Evolutionary conservation across 139 green algal species (phyloP).

Genomic region (Axilococcus clingmanii): DNA sequence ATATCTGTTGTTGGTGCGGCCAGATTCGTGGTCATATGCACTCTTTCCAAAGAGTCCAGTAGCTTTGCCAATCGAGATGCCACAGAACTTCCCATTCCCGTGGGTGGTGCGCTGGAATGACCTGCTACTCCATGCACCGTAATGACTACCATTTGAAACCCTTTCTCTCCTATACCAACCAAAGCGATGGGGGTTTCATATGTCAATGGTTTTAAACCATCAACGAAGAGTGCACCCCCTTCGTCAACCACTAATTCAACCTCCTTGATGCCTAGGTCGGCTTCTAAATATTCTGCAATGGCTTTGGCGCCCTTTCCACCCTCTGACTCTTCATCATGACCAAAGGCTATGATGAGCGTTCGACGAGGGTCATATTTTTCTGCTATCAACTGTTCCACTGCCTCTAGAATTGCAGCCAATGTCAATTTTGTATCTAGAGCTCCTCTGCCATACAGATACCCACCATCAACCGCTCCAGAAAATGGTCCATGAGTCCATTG

Average conservation of each 20-base stretch:
- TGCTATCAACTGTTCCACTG: constrained; percentile 36
- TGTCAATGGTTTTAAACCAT: constrained; percentile 25
- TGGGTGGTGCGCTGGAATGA: constrained; percentile 53
- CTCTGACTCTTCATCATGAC: constrained; percentile 72
- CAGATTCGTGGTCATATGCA: constrained; percentile 19
- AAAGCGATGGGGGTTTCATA: constrained; percentile 34
- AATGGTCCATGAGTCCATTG: constrained; percentile 57
- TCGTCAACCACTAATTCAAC: constrained; percentile 65
- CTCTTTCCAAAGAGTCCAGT: constrained; percentile 12
- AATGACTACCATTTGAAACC: constrained; percentile 13
- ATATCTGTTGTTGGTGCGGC: constrained; percentile 39
- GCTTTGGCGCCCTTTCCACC: constrained; percentile 33
- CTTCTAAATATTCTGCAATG: constrained; percentile 31
- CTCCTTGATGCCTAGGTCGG: not conserved
- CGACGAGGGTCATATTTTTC: constrained; percentile 26
- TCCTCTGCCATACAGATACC: constrained; percentile 60
- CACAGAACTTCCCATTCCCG: constrained; percentile 26
- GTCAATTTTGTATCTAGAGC: constrained; percentile 57
- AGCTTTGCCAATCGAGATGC: constrained; percentile 30
- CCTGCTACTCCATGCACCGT: constrained; percentile 36
- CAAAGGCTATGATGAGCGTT: constrained; percentile 56
- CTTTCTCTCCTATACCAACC: constrained; percentile 58
- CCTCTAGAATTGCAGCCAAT: constrained; percentile 52
- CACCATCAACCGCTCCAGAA: constrained; percentile 34
- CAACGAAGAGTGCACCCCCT: constrained; percentile 25